Conservation (phyloP, 2,329 filamentous ascomycete species). For the Anisogramma anomala region DNA sequence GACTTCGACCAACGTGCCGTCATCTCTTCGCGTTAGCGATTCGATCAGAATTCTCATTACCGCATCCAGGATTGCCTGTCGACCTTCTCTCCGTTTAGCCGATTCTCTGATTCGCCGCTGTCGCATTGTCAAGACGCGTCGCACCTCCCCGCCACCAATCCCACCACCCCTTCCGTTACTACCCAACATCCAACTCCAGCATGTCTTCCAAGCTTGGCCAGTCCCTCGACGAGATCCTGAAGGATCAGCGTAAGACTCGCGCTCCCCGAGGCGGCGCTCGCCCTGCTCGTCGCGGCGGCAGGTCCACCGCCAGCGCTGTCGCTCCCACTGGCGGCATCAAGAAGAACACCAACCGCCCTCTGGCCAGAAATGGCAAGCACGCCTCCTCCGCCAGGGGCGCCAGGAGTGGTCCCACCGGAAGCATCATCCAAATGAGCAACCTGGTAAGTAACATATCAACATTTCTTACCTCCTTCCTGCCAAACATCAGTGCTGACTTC, state of each 20-base stretch:
- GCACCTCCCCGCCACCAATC: conserved; percentile 7
- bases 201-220: conserved; percentile 96
- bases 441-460: conserved; percentile 52
- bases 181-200: conserved; percentile 17
- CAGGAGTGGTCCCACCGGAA: conserved; percentile 51
- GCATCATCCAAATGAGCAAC: conserved; percentile 98
- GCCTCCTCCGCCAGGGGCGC: conserved; percentile 54
- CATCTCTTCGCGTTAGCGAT: background rate
- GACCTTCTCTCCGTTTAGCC: background rate
- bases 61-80: background rate
- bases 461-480: conserved; percentile 17
- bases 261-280: conserved; percentile 40
- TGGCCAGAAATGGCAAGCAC: conserved; percentile 47
- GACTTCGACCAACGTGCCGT: background rate
- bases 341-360: conserved; percentile 60
- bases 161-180: conserved; percentile 6
- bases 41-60: background rate
- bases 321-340: conserved; percentile 77
- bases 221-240: conserved; percentile 95
- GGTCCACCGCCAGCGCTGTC: conserved; percentile 26
- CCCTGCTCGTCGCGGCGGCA: conserved; percentile 35
- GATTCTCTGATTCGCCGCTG: background rate
- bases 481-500: conserved; percentile 30
- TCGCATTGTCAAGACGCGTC: conserved; percentile 1
- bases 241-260: conserved; percentile 53